These are phyloP conservation scores for Fusarium musae DNA, from an alignment of 2,329 filamentous ascomycete species.

Conservation along the genomic window DNA sequence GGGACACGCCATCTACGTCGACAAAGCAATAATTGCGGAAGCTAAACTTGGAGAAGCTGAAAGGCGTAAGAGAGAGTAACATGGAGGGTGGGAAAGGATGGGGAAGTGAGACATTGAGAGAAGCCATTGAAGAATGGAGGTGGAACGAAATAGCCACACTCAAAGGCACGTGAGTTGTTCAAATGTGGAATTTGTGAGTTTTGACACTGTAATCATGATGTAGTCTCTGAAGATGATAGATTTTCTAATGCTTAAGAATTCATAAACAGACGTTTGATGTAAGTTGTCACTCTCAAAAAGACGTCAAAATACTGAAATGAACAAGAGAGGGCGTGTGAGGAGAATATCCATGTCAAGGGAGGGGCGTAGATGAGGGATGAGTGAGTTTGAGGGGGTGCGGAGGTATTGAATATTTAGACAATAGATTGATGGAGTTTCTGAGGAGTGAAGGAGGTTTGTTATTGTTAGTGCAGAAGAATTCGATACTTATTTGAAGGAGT, in stretches of 20 bases:
- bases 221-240: not conserved
- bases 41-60: slow-evolving; percentile 15
- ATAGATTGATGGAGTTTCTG: slow-evolving; percentile 28
- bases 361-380: slow-evolving; percentile 30
- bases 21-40: slow-evolving; percentile 25
- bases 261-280: not conserved
- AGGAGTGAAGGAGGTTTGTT: slow-evolving; percentile 14
- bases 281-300: not conserved
- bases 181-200: not conserved
- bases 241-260: not conserved
- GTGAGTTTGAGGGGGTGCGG: slow-evolving; percentile 24
- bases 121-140: slow-evolving; percentile 19
- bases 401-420: slow-evolving; percentile 36
- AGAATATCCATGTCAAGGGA: slow-evolving; percentile 15
- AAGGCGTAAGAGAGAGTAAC: slow-evolving; percentile 27
- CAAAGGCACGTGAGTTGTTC: slow-evolving; percentile 6
- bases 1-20: slow-evolving; percentile 6
- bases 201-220: not conserved
- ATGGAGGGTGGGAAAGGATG: slow-evolving; percentile 13
- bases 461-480: slow-evolving; percentile 15
- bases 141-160: slow-evolving; percentile 2
- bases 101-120: slow-evolving; percentile 34
- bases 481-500: slow-evolving; percentile 11
- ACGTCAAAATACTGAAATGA: not conserved
- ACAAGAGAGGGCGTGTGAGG: slow-evolving; percentile 13